A percentile compares a stretch with the other conserved stretches of the same genome.
These are phyloP conservation scores for Geotrichum europaeum DNA, from an alignment of 1,139 yeast species.

Conservation along the genomic window DNA sequence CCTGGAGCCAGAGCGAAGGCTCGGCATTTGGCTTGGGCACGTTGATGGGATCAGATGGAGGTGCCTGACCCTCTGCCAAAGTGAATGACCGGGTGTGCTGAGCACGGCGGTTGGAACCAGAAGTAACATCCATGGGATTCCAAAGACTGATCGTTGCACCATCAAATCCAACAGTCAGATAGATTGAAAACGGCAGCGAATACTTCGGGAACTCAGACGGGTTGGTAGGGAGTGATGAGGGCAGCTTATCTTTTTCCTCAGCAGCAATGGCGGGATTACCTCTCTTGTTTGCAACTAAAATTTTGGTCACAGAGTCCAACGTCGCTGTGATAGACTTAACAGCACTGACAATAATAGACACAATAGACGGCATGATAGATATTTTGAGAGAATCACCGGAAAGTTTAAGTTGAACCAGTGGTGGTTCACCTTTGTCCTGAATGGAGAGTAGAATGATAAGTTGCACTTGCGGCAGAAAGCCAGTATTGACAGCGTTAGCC, in stretches of 20 bases:
- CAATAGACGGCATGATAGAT: conserved; percentile 31
- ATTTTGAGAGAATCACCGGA: conserved; percentile 32
- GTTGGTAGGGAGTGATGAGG: background rate
- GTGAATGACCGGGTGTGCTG: conserved; percentile 8
- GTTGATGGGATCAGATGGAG: conserved; percentile 7
- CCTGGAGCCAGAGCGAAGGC: conserved; percentile 60
- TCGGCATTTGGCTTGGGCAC: conserved; percentile 13
- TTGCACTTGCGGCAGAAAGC: conserved; percentile 31
- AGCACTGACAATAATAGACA: conserved; percentile 23
- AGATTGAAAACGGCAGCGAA: conserved; percentile 25
- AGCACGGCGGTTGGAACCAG: conserved; percentile 3
- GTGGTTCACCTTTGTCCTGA: background rate
- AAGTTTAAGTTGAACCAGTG: conserved; percentile 20
- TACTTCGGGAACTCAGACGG: conserved; percentile 5
- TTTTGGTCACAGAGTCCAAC: conserved; percentile 3
- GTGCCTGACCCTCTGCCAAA: conserved; percentile 2
- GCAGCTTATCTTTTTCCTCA: background rate
- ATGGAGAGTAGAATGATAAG: conserved; percentile 15
- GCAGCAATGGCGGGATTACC: background rate
- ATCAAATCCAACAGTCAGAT: conserved; percentile 24
- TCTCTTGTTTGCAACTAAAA: background rate
- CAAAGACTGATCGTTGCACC: conserved; percentile 29
- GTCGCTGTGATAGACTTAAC: conserved; percentile 14
- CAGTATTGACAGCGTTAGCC: conserved; percentile 28
- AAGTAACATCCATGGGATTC: conserved; percentile 25